Evolutionary conservation across 805 yeast species (phyloP).

Genomic region (Clavispora santaluciae): DNA sequence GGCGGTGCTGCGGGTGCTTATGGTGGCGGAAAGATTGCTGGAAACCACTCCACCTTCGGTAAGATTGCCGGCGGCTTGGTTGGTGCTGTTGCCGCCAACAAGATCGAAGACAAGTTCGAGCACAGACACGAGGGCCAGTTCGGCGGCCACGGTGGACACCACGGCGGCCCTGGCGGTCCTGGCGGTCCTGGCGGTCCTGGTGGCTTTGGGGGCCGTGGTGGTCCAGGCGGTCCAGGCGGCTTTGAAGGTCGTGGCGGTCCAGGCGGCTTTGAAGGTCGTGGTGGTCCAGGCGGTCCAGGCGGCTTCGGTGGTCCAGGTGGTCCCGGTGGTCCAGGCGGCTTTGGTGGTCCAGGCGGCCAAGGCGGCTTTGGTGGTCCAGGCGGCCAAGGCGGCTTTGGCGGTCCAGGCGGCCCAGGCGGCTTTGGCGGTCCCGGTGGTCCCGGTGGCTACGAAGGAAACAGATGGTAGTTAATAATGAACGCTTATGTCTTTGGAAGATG

Average conservation of each 20-base stretch:
- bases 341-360: constrained; percentile 10
- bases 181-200: constrained; percentile 5
- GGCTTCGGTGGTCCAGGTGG: constrained; percentile 14
- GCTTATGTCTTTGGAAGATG: neutral
- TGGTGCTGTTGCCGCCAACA: constrained; percentile 53
- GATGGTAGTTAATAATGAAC: constrained; percentile 1
- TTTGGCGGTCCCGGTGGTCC: constrained; percentile 2
- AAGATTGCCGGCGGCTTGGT: constrained; percentile 50
- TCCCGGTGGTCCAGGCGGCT: constrained; percentile 5
- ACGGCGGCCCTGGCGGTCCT: constrained; percentile 6
- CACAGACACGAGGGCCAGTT: constrained; percentile 5
- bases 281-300: constrained; percentile 6
- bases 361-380: constrained; percentile 4
- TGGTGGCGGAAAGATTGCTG: constrained; percentile 23
- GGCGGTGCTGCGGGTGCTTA: constrained; percentile 38
- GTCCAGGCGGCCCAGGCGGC: constrained; percentile 4
- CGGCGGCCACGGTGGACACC: neutral
- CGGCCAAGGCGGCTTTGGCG: constrained; percentile 7
- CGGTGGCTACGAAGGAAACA: constrained; percentile 5
- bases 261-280: constrained; percentile 9
- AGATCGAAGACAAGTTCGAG: constrained; percentile 39
- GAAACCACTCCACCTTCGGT: constrained; percentile 38
- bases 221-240: constrained; percentile 7
- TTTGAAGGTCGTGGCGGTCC: constrained; percentile 7
- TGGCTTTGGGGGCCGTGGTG: constrained; percentile 4